phyloP scores from a whole-genome alignment of 305 asterid species.

The Fraxinus sp. region DNA sequence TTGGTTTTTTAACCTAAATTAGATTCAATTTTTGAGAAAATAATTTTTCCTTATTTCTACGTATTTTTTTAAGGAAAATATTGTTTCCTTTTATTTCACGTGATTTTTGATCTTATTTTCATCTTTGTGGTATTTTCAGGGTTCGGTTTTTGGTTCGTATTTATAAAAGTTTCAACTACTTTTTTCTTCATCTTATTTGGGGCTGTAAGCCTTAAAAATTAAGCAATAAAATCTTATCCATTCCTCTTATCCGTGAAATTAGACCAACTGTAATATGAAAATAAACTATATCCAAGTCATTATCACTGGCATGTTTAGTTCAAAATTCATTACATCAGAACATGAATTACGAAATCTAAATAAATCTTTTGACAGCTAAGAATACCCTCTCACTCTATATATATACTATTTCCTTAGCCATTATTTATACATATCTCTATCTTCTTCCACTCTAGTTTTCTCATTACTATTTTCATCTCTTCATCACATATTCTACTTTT shows the following conservation, averaged over 20 bases:
- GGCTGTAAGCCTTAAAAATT: not conserved
- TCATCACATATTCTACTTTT: not conserved
- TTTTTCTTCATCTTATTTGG: not conserved
- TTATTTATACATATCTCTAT: not conserved
- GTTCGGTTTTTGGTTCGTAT: not conserved
- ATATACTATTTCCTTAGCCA: not conserved
- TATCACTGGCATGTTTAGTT: not conserved
- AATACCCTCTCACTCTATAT: not conserved
- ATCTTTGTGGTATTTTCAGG: too few relatives aligned
- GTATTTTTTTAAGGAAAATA: too few relatives aligned
- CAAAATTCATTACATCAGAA: not conserved
- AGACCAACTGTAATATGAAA: not conserved
- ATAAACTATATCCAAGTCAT: not conserved
- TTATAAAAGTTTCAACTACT: not conserved
- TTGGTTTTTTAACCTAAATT: too few relatives aligned
- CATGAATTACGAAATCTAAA: not conserved
- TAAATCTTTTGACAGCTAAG: not conserved
- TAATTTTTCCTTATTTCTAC: too few relatives aligned
- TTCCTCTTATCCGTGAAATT: not conserved
- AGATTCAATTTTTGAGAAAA: too few relatives aligned
- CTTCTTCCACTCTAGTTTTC: not conserved
- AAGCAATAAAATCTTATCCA: not conserved
- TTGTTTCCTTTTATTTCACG: not conserved
- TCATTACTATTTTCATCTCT: not conserved
- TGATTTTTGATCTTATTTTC: too few relatives aligned